Evolutionary conservation across 768 basidiomycete species (phyloP), one percentile per base, ranked within the genome.

Genomic region (Nidularia sp.): DNA sequence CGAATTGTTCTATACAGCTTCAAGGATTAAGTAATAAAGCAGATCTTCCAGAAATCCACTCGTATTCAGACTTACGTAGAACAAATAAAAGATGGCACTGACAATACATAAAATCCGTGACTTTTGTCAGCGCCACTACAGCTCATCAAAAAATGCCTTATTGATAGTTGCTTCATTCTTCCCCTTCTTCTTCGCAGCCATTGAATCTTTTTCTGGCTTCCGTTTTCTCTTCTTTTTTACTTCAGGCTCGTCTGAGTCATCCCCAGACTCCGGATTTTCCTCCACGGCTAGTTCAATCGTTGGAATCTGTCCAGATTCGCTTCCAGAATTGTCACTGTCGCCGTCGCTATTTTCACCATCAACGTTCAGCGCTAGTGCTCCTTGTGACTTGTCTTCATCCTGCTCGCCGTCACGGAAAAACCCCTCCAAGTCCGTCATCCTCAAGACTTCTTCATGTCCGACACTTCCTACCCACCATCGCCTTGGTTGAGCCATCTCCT

Each of bases 391-490:
- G 9, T 69, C 68, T 25, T 72, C 68, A 8, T 62, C 70, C 51
- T 76, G 25, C 22, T 51, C 75, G 25, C 64, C 68, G 22, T 70
- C 68, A 34, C 62, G 66, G 58, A 96, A 87, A 45, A 93, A 80
- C 34, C 82, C 86, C 59, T 78, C 83, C 47, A 98, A 72, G 68
- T 96, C 88, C 29, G 93, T 95, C 70, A 98, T 70, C 62, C 86
- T 87, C 57, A 97, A 62, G 6, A 80, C 75, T 52, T 96, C 90
- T 55, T 98, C 95, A 58, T 98, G 94, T 32, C 92, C 91, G 25
- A 84, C 90, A 65, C 93, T 95, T 18, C 86, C 95, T n/a, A 93
- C 79, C 92, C 94, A 97, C 71, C 85, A 85, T 18, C 79, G 77
- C 53, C 64, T 57, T 46, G 45, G 13, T 41, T 54, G 47, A 52